Conservation (phyloP, 2,329 filamentous ascomycete species). For the Penicillium sp. region DNA sequence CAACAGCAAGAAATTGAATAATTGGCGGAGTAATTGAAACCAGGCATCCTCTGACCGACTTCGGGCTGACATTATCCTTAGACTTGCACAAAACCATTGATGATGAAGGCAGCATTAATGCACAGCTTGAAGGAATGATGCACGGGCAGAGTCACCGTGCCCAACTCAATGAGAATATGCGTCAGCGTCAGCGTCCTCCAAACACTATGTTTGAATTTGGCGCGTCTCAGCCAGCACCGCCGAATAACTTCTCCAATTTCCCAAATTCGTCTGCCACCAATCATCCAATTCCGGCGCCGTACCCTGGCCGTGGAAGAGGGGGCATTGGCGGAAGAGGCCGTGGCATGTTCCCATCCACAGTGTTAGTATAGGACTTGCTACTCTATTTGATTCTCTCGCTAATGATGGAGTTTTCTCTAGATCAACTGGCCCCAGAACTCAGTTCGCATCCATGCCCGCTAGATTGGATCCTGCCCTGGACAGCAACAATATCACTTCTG, state of each 20-base stretch:
- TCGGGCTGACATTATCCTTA: conserved; percentile 11
- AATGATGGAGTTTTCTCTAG: conserved; percentile 17
- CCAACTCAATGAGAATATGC: conserved; percentile 16
- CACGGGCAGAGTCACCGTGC: conserved; percentile 42
- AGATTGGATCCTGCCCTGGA: neutral
- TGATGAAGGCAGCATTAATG: conserved; percentile 31
- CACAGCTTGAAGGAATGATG: conserved; percentile 31
- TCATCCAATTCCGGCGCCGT: neutral
- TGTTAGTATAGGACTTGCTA: neutral
- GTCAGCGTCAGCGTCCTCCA: neutral
- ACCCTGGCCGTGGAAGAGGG: conserved; percentile 27
- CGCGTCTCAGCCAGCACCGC: neutral
- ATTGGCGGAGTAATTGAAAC: conserved; percentile 35
- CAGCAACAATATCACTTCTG: neutral
- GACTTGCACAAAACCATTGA: conserved; percentile 31
- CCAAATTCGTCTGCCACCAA: neutral
- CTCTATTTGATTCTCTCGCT: neutral
- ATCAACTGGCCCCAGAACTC: neutral
- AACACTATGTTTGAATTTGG: neutral
- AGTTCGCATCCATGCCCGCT: neutral
- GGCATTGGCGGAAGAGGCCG: conserved; percentile 21
- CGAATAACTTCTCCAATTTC: too few relatives aligned
- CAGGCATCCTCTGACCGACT: neutral
- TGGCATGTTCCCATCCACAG: conserved; percentile 24
- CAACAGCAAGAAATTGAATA: conserved; percentile 30